Evolutionary conservation across 202 grass and related monocot species (phyloP), one percentile per base, ranked within the genome.

Genomic region (Hordeum pubiflorum): DNA sequence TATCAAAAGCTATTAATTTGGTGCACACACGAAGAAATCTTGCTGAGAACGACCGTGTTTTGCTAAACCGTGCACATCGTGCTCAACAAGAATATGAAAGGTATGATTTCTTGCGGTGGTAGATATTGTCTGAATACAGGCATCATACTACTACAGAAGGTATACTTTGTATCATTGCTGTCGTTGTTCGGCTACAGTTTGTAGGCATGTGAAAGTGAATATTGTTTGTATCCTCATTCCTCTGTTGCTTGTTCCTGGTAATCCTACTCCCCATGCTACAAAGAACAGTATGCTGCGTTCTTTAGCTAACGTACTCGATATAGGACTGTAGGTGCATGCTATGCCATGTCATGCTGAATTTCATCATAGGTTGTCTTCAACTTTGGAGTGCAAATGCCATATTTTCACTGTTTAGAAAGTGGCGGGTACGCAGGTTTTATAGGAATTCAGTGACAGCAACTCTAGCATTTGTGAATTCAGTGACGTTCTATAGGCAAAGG

Each of bases 71-170:
- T 75, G 92, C 96, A 70, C 86, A 91, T 61, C 84, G 92, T 67
- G 88, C 93, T 55, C 92, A 91, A 88, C 92, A 95, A 89, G 92
- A 98, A 88, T 98, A 91, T 58, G 96, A 98, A 74, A 98, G 90
- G 96, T 98, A 89, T 37, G 34, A 36, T 56, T 43, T 48, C 69
- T 24, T 72, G 43, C 22, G 38, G 17, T n/a, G 12, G 37, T 79
- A 88, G 13, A 26, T 80, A 61, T 70, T 58, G 72, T 75, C 15
- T 81, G 32, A 48, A 64, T 58, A 34, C 33, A 61, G 68, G 36
- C 62, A 61, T 13, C 58, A 54, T 69, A 72, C 63, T 23, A 56
- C 69, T 9, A 9, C 2, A 31, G 31, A 71, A 63, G 66, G 36
- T 4, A 39, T 78, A 57, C 43, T 20, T 69, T 60, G 0, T 43